Percentiles rank a stretch among this genome's conserved stretches.
Evolutionary conservation across 495 filamentous ascomycete genomes (phyloP).

Genomic region (Acidiella bohemica): DNA sequence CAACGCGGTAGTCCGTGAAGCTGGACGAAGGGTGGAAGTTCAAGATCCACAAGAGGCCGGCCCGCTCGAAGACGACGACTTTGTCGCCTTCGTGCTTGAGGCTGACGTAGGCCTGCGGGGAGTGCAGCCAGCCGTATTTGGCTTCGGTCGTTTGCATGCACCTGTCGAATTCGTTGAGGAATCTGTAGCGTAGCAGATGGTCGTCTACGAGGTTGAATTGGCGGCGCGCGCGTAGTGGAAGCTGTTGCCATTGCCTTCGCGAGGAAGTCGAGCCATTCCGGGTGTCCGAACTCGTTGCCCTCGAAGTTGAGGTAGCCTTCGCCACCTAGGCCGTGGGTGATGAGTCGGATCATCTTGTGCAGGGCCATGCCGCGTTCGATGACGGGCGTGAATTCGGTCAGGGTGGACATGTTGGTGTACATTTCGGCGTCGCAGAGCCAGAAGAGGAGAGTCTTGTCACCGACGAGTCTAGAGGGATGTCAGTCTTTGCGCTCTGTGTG

Average conservation of each 20-base stretch:
- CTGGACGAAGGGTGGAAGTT: constrained; percentile 85
- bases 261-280: constrained; percentile 97
- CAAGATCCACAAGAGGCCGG: constrained; percentile 82
- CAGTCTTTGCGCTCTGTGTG: neutral
- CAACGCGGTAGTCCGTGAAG: constrained; percentile 86
- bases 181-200: constrained; percentile 69
- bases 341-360: constrained; percentile 92
- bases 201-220: constrained; percentile 92
- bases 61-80: constrained; percentile 90
- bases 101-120: constrained; percentile 76
- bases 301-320: constrained; percentile 98
- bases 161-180: constrained; percentile 88
- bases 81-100: constrained; percentile 93
- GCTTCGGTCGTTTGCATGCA: constrained; percentile 76
- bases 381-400: constrained; percentile 70
- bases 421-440: constrained; percentile 96
- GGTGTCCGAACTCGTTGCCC: constrained; percentile 97
- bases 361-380: constrained; percentile 84
- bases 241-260: constrained; percentile 84
- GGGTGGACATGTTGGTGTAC: constrained; percentile 91
- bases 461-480: constrained; percentile 56
- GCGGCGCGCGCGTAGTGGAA: constrained; percentile 94
- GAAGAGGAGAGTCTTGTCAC: constrained; percentile 92
- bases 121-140: constrained; percentile 86
- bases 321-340: constrained; percentile 88